Conservation (phyloP, 345 rosid genomes). For the Populus tremula region DNA sequence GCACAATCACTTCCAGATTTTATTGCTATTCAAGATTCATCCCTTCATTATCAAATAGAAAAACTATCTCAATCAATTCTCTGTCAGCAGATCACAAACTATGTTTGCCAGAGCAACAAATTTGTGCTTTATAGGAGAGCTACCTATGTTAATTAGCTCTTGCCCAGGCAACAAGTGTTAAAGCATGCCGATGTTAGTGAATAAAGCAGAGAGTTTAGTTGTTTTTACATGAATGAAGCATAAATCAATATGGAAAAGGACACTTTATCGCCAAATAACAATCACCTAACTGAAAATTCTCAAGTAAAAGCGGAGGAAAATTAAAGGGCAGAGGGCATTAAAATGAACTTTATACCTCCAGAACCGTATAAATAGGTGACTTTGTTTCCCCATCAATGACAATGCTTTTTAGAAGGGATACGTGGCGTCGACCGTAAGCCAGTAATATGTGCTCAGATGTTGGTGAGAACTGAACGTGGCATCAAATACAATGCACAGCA, state of each 20-base stretch:
- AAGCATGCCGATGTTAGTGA: not conserved
- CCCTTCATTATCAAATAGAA: not conserved
- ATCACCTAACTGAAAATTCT: not conserved
- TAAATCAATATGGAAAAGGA: not conserved
- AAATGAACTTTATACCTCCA: slow-evolving; percentile 56
- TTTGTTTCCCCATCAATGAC: slow-evolving; percentile 81
- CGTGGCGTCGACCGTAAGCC: slow-evolving; percentile 96
- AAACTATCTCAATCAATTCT: not conserved
- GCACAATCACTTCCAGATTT: not conserved
- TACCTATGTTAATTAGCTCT: not conserved
- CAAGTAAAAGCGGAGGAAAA: not conserved
- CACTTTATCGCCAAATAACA: not conserved
- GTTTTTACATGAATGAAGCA: not conserved
- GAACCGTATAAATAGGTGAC: slow-evolving; percentile 80
- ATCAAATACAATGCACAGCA: slow-evolving; percentile 2
- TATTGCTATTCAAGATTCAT: not conserved
- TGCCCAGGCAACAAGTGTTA: not conserved
- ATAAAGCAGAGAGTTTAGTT: not conserved
- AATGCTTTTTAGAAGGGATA: slow-evolving; percentile 82
- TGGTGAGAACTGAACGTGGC: slow-evolving; percentile 83
- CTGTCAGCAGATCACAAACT: not conserved
- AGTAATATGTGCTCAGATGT: slow-evolving; percentile 90
- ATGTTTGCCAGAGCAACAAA: not conserved
- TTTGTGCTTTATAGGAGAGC: not conserved
- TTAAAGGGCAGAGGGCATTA: not conserved